Conservation (phyloP, 169 alveolate species). For the Amoebophrya sp. region DNA sequence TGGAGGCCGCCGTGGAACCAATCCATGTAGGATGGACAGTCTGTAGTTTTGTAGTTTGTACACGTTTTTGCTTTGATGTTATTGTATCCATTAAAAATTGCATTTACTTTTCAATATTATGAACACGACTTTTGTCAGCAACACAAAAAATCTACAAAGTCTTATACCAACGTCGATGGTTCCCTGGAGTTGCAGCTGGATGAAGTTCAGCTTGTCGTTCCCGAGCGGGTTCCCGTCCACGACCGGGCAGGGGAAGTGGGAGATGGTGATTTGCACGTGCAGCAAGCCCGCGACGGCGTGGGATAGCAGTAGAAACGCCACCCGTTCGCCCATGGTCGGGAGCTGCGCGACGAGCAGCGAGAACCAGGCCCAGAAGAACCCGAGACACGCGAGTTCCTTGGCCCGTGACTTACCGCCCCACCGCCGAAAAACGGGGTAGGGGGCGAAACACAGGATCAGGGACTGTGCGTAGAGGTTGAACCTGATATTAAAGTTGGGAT, state of each 20-base stretch:
- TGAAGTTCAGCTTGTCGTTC: not conserved
- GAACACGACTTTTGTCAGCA: too few species aligned
- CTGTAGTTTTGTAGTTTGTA: not conserved
- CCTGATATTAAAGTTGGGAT: too few species aligned
- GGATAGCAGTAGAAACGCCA: not conserved
- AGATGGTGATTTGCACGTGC: conserved; percentile 38
- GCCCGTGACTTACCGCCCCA: conserved; percentile 25
- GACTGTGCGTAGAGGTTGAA: conserved; percentile 33
- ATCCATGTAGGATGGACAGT: conserved; percentile 36
- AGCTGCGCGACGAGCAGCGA: conserved; percentile 14
- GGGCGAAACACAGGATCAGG: not conserved
- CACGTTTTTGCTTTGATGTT: too few species aligned
- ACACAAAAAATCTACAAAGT: too few species aligned
- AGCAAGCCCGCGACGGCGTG: conserved; percentile 36
- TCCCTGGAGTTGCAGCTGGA: not conserved
- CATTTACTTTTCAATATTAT: too few species aligned
- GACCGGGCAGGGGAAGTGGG: conserved; percentile 36
- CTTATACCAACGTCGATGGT: conserved; percentile 3
- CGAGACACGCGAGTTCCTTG: conserved; percentile 26
- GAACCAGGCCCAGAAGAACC: not conserved
- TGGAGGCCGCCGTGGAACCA: conserved; percentile 43
- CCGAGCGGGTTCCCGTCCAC: conserved; percentile 1
- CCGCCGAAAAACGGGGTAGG: not conserved
- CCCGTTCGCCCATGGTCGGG: not conserved
- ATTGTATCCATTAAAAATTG: too few species aligned